Conservation (phyloP, 371 early-diverging fungal species). For the Rhizopus sp. region DNA sequence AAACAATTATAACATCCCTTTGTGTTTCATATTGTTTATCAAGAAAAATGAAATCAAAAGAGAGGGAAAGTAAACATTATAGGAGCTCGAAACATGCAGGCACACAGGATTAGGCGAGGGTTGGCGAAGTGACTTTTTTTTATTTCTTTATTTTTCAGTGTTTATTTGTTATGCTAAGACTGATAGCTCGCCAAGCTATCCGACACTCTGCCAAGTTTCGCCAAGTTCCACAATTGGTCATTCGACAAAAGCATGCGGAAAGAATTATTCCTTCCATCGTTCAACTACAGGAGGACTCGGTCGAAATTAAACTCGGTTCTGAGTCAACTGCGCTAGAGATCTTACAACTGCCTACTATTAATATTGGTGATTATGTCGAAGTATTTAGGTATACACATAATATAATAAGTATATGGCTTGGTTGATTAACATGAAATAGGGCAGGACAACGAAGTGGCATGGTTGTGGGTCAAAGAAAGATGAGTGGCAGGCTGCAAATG, state of each 20-base stretch:
- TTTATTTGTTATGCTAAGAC: slow-evolving; percentile 8
- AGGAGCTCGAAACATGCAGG: too few species aligned
- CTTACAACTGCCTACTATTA: slow-evolving; percentile 8
- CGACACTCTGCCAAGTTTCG: slow-evolving; percentile 6
- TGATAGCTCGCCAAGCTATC: slow-evolving; percentile 11
- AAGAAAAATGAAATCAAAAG: too few species aligned
- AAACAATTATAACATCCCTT: too few species aligned
- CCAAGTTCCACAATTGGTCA: not conserved
- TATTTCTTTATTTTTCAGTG: not conserved
- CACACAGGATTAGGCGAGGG: too few species aligned
- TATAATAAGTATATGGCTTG: not conserved
- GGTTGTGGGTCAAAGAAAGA: slow-evolving; percentile 34
- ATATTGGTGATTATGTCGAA: slow-evolving; percentile 62
- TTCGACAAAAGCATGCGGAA: slow-evolving; percentile 7
- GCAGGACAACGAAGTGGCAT: slow-evolving; percentile 51
- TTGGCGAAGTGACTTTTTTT: not conserved
- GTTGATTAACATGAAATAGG: slow-evolving; percentile 20
- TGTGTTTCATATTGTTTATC: too few species aligned
- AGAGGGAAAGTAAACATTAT: too few species aligned
- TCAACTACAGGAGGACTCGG: not conserved
- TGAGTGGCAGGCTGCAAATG: slow-evolving; percentile 48
- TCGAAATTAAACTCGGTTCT: not conserved
- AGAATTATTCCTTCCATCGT: not conserved
- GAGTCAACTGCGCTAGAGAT: not conserved
- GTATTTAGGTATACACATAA: slow-evolving; percentile 43